These are phyloP conservation scores for Aureobasidium pullulans DNA, from an alignment of 2,329 filamentous ascomycete species.

Conservation along the genomic window DNA sequence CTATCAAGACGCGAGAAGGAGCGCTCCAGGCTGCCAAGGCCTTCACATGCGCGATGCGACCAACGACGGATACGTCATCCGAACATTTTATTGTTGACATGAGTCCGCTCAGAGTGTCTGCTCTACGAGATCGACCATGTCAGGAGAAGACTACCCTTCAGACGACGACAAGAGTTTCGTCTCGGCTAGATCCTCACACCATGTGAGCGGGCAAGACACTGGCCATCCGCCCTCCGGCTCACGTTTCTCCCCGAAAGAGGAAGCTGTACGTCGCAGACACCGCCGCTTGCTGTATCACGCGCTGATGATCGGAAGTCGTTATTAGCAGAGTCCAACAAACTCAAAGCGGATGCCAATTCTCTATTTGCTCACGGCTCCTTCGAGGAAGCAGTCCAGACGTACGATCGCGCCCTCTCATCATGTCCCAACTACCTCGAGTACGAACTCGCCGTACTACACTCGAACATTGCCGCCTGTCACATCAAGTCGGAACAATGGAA, in stretches of 20 bases:
- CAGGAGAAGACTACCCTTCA: constrained; percentile 12
- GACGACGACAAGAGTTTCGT: constrained; percentile 15
- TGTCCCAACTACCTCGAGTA: constrained; percentile 83
- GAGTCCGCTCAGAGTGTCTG: neutral
- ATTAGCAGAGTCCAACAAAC: constrained; percentile 60
- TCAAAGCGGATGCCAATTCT: constrained; percentile 69
- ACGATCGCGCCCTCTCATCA: constrained; percentile 69
- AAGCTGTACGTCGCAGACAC: constrained; percentile 28
- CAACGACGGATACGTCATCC: neutral
- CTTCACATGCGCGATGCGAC: constrained; percentile 2
- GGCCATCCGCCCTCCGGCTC: neutral
- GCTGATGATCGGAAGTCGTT: constrained; percentile 46
- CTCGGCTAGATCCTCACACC: constrained; percentile 7
- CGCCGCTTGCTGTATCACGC: neutral
- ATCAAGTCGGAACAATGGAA: constrained; percentile 82
- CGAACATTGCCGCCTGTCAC: constrained; percentile 85
- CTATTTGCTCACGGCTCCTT: constrained; percentile 69
- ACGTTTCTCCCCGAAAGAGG: constrained; percentile 37
- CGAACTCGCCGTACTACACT: constrained; percentile 77
- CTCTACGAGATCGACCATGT: neutral
- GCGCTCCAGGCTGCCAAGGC: neutral
- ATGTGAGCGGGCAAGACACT: neutral
- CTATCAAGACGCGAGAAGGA: neutral
- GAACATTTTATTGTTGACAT: constrained; percentile 1
- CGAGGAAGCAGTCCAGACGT: constrained; percentile 70